phyloP scores from a whole-genome alignment of 331 rosid genomes.

The Pyrus hybrid region DNA sequence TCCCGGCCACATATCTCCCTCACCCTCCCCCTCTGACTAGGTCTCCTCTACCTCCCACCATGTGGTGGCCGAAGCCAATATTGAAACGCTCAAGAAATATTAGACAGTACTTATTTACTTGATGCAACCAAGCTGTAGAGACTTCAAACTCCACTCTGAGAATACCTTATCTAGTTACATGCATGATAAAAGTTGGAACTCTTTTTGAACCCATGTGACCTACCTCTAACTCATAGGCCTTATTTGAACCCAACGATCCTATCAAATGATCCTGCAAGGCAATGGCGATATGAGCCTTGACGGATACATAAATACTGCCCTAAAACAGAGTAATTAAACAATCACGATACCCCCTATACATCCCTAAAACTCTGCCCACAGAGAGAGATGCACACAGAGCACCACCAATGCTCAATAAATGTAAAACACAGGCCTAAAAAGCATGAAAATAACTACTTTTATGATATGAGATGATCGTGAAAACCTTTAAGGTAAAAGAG shows the following conservation, averaged over 20 bases:
- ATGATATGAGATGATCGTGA: background rate
- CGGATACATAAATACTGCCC: background rate
- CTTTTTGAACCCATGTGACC: background rate
- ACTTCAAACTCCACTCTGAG: background rate
- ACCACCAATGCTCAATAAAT: background rate
- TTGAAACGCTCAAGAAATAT: background rate
- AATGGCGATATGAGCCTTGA: background rate
- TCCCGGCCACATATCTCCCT: background rate
- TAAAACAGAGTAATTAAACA: background rate
- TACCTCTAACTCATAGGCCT: background rate
- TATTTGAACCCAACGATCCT: background rate
- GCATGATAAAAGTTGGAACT: background rate
- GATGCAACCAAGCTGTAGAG: background rate
- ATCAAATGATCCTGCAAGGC: background rate
- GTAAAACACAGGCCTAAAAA: too few relatives aligned
- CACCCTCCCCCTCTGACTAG: background rate
- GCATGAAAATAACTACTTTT: background rate
- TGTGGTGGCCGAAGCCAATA: background rate
- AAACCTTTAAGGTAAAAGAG: background rate
- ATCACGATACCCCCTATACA: background rate
- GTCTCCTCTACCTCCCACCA: background rate
- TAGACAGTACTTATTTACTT: background rate
- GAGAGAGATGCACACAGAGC: background rate
- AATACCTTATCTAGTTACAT: background rate
- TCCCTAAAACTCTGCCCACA: background rate